Evolutionary conservation across 225 moss, liverwort and hornwort species (phyloP).

Genomic region (Bryum argenteum): DNA sequence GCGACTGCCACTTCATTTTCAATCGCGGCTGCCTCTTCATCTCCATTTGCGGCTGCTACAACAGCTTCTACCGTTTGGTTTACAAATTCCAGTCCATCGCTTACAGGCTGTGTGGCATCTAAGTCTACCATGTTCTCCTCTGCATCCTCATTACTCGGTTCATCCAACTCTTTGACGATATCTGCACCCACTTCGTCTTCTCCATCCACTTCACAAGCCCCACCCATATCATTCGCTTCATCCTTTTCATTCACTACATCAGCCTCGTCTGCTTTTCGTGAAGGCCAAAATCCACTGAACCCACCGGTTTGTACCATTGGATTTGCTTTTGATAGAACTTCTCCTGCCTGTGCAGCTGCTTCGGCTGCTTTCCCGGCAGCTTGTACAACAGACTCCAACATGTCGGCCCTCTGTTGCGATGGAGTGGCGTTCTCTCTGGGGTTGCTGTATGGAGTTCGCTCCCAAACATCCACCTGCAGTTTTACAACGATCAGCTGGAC

Average conservation of each 20-base stretch:
- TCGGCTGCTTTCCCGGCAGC: slow-evolving; percentile 93
- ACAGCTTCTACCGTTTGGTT: slow-evolving; percentile 21
- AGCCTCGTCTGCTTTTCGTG: slow-evolving; percentile 28
- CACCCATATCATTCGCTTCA: slow-evolving; percentile 36
- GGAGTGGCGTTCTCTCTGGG: slow-evolving; percentile 50
- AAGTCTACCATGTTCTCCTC: slow-evolving; percentile 32
- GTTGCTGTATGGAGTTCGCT: slow-evolving; percentile 46
- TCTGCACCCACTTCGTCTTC: slow-evolving; percentile 27
- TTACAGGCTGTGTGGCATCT: slow-evolving; percentile 20
- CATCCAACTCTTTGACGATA: slow-evolving; percentile 22
- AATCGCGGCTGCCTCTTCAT: slow-evolving; percentile 22
- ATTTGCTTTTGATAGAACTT: slow-evolving; percentile 73
- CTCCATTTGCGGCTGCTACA: slow-evolving; percentile 23
- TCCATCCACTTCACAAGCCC: slow-evolving; percentile 30
- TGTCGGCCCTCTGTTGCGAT: slow-evolving; percentile 48
- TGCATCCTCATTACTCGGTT: slow-evolving; percentile 32
- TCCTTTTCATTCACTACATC: slow-evolving; percentile 31
- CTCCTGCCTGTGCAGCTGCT: slow-evolving; percentile 85
- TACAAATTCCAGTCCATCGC: slow-evolving; percentile 20
- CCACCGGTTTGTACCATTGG: slow-evolving; percentile 44
- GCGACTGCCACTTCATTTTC: slow-evolving; percentile 4
- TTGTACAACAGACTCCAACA: slow-evolving; percentile 78
- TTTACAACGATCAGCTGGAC: slow-evolving; percentile 39
- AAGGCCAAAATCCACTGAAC: slow-evolving; percentile 46
- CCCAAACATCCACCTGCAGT: slow-evolving; percentile 45